Conservation (phyloP, 202 grass and related monocot genomes). For the Dendrocalamus latiflorus region DNA sequence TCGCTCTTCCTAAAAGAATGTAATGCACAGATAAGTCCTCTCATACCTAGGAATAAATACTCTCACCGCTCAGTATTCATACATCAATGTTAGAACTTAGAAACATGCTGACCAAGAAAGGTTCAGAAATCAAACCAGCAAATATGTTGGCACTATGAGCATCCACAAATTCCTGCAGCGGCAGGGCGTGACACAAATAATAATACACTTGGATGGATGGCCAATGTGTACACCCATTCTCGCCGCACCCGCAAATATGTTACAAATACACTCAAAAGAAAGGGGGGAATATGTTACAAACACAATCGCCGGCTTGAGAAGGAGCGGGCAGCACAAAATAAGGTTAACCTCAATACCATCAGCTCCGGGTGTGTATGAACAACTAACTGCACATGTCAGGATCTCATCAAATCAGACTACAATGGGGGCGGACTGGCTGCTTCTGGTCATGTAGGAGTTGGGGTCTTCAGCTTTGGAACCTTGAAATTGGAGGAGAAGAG, state of each 20-base stretch:
- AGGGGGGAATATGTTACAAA: neutral
- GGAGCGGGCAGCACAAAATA: neutral
- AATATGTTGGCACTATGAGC: neutral
- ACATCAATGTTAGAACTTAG: neutral
- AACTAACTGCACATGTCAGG: constrained; percentile 6
- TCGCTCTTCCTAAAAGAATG: neutral
- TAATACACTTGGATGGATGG: neutral
- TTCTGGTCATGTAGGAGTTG: neutral
- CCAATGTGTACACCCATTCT: neutral
- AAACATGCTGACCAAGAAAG: neutral
- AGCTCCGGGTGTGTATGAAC: neutral
- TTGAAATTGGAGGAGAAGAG: constrained; percentile 64
- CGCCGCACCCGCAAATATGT: neutral
- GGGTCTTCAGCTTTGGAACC: constrained; percentile 62
- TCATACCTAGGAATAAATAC: neutral
- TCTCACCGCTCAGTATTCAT: neutral
- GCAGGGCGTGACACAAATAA: neutral
- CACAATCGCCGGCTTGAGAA: neutral
- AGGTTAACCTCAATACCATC: neutral
- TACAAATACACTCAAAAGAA: neutral
- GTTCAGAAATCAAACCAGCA: neutral
- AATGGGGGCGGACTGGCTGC: no score
- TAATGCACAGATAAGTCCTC: neutral
- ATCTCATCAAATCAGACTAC: neutral
- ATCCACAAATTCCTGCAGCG: neutral